A percentile compares a stretch with the other conserved stretches of the same genome.
Evolutionary conservation across 1,284 basidiomycete genomes (phyloP).

Genomic region (Athelia sp.): DNA sequence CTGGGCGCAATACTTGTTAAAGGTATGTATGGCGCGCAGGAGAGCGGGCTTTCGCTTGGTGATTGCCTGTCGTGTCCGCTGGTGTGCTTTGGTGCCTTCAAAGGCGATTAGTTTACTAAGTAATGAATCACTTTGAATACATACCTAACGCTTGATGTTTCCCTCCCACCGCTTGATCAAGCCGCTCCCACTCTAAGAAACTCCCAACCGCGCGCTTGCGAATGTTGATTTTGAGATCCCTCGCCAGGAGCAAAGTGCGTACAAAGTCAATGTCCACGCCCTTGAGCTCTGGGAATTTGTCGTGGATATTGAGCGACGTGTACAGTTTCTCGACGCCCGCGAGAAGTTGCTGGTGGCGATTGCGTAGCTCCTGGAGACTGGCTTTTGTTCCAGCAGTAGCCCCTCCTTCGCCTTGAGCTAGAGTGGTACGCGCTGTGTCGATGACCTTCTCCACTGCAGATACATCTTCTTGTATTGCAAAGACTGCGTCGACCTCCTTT

Average conservation of each 20-base stretch:
- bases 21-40: constrained; percentile 23
- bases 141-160: constrained; percentile 26
- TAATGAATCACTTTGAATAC: constrained; percentile 1
- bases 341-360: constrained; percentile 5
- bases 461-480: constrained; percentile 11
- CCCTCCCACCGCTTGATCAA: constrained; percentile 28
- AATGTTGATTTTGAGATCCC: constrained; percentile 34
- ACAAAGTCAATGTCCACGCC: constrained; percentile 25
- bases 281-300: constrained; percentile 10
- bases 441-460: constrained; percentile 6
- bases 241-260: constrained; percentile 22
- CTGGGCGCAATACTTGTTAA: constrained; percentile 26
- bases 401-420: not conserved
- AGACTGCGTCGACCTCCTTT: constrained; percentile 10
- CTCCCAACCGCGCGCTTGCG: constrained; percentile 26
- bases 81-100: constrained; percentile 32
- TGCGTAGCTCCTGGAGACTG: not conserved
- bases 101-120: not conserved
- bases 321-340: constrained; percentile 10
- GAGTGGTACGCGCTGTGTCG: constrained; percentile 1
- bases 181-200: constrained; percentile 32
- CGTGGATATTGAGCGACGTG: constrained; percentile 12
- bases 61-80: constrained; percentile 28
- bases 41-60: constrained; percentile 28
- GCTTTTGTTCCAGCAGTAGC: not conserved